A percentile compares a stretch with the other conserved stretches of the same genome.
These are phyloP conservation scores for Sonneratia caseolaris DNA, from an alignment of 345 rosid genomes.

Conservation along the genomic window DNA sequence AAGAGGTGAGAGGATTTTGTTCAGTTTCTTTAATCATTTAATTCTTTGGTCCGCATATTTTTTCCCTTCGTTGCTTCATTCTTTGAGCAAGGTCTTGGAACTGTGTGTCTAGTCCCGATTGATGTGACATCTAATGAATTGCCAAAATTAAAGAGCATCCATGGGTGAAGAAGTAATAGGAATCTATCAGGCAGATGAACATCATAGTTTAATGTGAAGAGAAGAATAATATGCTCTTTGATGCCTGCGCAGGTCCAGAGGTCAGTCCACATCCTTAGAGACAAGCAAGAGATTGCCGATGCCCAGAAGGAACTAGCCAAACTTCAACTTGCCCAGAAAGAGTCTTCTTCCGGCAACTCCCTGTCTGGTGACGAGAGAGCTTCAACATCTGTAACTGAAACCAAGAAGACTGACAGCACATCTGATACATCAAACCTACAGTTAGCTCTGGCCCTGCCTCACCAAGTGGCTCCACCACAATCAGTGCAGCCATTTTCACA, in stretches of 20 bases:
- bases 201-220: too few species aligned
- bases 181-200: too few species aligned
- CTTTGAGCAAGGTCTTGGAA: not conserved
- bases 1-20: conserved; percentile 49
- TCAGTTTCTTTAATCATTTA: not conserved
- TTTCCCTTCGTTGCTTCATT: not conserved
- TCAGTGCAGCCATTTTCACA: conserved; percentile 36
- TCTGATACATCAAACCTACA: conserved; percentile 65
- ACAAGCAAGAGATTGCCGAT: conserved; percentile 95
- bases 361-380: conserved; percentile 64
- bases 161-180: too few species aligned
- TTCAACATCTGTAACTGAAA: conserved; percentile 48
- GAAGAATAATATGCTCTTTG: not conserved
- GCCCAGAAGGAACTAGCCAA: conserved; percentile 87
- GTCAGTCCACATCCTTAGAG: conserved; percentile 94
- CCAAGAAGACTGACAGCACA: conserved; percentile 43
- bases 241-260: conserved; percentile 67
- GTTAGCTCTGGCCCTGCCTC: conserved; percentile 89
- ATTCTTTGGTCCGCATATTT: too few species aligned
- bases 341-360: conserved; percentile 57
- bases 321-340: conserved; percentile 85
- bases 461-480: conserved; percentile 63
- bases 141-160: too few species aligned
- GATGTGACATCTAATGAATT: not conserved
- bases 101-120: not conserved